Percentiles rank a stretch among this genome's conserved stretches.
Conservation (phyloP, 2,329 filamentous ascomycete genomes). For the Fusarium anthophilum region DNA sequence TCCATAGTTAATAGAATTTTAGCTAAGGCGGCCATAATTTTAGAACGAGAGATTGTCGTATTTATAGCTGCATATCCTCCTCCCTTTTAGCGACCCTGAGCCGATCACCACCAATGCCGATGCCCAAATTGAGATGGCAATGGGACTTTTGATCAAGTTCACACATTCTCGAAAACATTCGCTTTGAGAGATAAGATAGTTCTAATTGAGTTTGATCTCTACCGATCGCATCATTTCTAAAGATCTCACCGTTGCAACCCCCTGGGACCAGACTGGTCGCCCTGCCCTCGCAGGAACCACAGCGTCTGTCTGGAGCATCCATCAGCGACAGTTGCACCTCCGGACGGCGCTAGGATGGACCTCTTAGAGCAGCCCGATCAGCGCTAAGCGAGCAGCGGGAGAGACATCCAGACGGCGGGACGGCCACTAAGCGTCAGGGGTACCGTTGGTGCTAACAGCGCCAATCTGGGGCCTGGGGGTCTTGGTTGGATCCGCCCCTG, state of each 20-base stretch:
- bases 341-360: conserved; percentile 35
- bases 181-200: background rate
- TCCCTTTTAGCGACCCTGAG: conserved; percentile 20
- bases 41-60: conserved; percentile 16
- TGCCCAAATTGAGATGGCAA: background rate
- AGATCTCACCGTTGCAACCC: conserved; percentile 8
- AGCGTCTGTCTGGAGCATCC: background rate
- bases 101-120: conserved; percentile 24
- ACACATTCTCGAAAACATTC: background rate
- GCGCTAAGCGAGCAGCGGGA: conserved; percentile 42
- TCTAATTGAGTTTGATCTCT: background rate
- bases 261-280: background rate
- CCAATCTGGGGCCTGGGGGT: conserved; percentile 45
- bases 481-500: conserved; percentile 44
- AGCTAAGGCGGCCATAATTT: conserved; percentile 15
- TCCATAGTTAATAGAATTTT: background rate
- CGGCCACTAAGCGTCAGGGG: conserved; percentile 41
- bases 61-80: conserved; percentile 28
- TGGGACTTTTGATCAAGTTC: conserved; percentile 2
- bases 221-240: background rate
- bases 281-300: conserved; percentile 14
- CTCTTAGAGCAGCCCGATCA: conserved; percentile 42
- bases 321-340: conserved; percentile 25
- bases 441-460: conserved; percentile 40
- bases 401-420: conserved; percentile 38